Conservation (phyloP, 2,329 filamentous ascomycete species). For the Thermothelomyces thermophilus region DNA sequence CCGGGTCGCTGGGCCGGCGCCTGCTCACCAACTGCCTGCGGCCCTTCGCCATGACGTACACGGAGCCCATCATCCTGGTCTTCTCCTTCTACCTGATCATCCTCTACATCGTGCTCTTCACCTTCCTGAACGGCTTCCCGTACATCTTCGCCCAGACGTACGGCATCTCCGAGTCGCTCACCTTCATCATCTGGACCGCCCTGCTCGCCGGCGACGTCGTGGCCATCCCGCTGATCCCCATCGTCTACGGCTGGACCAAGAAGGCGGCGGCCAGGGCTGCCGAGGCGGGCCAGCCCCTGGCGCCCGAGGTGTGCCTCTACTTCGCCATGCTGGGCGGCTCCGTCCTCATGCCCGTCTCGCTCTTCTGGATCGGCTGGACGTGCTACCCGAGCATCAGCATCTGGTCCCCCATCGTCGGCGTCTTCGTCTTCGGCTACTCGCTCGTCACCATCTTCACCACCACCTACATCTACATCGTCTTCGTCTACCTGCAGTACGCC, state of each 20-base stretch:
- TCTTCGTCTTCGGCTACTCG: constrained; percentile 10
- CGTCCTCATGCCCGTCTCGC: constrained; percentile 5
- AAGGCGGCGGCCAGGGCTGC: constrained; percentile 4
- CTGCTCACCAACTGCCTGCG: too few species aligned
- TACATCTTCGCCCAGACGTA: constrained; percentile 22
- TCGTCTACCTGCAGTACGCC: constrained; percentile 7
- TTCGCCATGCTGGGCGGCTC: constrained; percentile 14
- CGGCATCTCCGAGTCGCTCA: constrained; percentile 20
- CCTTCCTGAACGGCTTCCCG: constrained; percentile 27
- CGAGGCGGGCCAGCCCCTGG: constrained; percentile 1
- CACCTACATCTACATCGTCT: constrained; percentile 11
- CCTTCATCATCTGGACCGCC: constrained; percentile 13
- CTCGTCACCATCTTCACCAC: constrained; percentile 10
- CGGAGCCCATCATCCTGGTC: constrained; percentile 46
- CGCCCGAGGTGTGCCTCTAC: constrained; percentile 11
- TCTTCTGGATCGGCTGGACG: constrained; percentile 15
- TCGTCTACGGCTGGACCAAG: constrained; percentile 9
- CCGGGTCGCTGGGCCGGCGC: constrained; percentile 22
- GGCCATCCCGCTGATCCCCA: constrained; percentile 4
- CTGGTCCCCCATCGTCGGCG: constrained; percentile 6
- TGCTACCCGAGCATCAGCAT: constrained; percentile 4
- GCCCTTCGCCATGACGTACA: constrained; percentile 39
- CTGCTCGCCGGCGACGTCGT: constrained; percentile 13
- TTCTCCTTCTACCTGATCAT: constrained; percentile 27
- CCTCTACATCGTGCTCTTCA: constrained; percentile 26